Conservation (phyloP, 306 rosid species). For the Dalbergia cultrata region DNA sequence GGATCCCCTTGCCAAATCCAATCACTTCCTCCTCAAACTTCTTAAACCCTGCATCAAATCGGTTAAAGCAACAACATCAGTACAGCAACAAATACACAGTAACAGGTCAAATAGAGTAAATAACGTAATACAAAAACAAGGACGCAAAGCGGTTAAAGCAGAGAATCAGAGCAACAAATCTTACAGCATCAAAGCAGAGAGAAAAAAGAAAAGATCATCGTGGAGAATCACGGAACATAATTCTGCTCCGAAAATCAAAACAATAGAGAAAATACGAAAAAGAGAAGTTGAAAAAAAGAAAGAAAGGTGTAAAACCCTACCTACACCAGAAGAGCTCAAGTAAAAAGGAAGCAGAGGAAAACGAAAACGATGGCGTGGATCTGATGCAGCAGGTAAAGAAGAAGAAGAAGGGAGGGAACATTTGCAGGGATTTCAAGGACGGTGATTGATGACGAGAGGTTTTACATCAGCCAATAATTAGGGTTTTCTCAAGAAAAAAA, state of each 20-base stretch:
- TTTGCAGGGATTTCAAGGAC: conserved; percentile 32
- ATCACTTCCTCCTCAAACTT: conserved; percentile 41
- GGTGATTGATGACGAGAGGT: conserved; percentile 22
- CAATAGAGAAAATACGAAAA: neutral
- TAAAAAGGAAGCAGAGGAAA: neutral
- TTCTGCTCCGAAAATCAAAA: neutral
- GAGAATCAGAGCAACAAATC: conserved; percentile 17
- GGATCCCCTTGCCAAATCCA: conserved; percentile 27
- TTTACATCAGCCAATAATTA: neutral
- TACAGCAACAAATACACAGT: too few relatives aligned
- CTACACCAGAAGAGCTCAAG: neutral
- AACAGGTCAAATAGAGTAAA: too few relatives aligned
- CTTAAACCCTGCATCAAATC: conserved; percentile 63
- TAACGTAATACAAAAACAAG: too few relatives aligned
- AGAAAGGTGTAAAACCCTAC: neutral
- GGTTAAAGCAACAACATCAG: conserved; percentile 40
- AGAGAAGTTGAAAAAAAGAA: too few relatives aligned
- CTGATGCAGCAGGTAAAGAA: conserved; percentile 37
- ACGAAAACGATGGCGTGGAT: conserved; percentile 49
- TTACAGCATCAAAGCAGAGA: conserved; percentile 9
- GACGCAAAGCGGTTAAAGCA: too few relatives aligned
- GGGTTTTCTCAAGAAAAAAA: neutral
- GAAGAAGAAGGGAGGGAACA: neutral
- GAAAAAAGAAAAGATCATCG: conserved; percentile 39
- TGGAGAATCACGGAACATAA: neutral